Evolutionary conservation across 768 basidiomycete genomes (phyloP).

Genomic region (Xerocomellus chrysenteron): DNA sequence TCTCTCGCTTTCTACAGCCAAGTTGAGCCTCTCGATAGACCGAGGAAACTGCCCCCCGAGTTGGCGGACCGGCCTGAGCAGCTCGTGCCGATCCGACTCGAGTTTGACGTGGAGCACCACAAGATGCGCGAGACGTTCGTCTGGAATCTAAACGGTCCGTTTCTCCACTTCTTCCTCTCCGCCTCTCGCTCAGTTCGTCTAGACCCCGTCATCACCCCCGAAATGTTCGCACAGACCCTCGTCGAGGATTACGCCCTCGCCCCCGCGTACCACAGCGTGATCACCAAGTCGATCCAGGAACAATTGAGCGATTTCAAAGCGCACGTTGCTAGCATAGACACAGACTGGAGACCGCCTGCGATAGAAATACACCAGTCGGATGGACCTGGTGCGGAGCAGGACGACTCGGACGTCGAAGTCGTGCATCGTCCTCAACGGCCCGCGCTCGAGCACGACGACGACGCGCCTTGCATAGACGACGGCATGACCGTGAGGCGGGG

Average conservation of each 20-base stretch:
- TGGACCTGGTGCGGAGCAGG: constrained; percentile 25
- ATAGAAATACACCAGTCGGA: constrained; percentile 25
- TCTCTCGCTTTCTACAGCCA: not conserved
- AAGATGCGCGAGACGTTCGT: constrained; percentile 95
- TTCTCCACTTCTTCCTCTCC: not conserved
- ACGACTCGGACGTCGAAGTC: constrained; percentile 28
- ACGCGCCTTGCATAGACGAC: constrained; percentile 25
- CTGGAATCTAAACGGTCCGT: constrained; percentile 94
- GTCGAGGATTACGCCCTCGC: constrained; percentile 89
- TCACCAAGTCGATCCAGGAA: constrained; percentile 83
- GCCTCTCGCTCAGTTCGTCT: not conserved
- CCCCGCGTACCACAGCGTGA: constrained; percentile 58
- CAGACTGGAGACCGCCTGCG: constrained; percentile 32
- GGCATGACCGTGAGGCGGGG: constrained; percentile 35
- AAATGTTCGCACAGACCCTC: constrained; percentile 84
- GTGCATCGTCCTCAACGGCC: constrained; percentile 14
- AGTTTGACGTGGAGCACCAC: constrained; percentile 93
- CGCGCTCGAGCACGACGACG: constrained; percentile 19
- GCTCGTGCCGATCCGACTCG: constrained; percentile 92
- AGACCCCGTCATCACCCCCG: constrained; percentile 91
- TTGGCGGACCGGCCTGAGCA: constrained; percentile 68
- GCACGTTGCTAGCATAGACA: constrained; percentile 58
- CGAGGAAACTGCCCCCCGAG: constrained; percentile 54
- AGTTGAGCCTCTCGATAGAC: constrained; percentile 39
- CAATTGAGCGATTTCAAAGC: constrained; percentile 80